Percentiles rank a stretch among this genome's conserved stretches.
Evolutionary conservation across 768 basidiomycete species (phyloP).

Genomic region (Leccinum olivaceopallidum): DNA sequence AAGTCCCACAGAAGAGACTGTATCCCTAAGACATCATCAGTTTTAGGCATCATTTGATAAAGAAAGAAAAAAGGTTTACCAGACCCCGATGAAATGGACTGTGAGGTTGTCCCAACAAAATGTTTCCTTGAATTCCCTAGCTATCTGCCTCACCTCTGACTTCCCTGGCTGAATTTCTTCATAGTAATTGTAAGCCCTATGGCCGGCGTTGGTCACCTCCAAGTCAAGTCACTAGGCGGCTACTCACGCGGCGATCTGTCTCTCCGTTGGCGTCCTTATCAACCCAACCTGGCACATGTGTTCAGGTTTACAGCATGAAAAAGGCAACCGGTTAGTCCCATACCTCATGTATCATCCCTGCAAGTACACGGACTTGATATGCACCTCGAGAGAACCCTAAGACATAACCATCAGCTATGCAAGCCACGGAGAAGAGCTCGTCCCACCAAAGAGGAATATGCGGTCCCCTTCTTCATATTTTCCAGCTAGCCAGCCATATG

Average conservation of each 20-base stretch:
- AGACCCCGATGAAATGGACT: slow-evolving; percentile 43
- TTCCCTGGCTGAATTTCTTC: background rate
- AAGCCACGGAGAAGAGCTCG: background rate
- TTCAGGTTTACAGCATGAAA: background rate
- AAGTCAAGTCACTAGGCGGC: no score
- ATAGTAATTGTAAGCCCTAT: background rate
- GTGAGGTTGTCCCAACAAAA: background rate
- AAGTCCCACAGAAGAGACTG: slow-evolving; percentile 60
- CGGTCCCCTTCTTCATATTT: background rate
- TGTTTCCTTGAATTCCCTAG: background rate
- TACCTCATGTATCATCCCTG: slow-evolving; percentile 3
- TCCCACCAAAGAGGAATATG: background rate
- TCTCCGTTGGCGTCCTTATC: background rate
- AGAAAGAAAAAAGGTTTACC: slow-evolving; percentile 32
- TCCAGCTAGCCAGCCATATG: background rate
- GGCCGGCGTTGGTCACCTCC: background rate
- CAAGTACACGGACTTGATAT: slow-evolving; percentile 3
- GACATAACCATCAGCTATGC: background rate
- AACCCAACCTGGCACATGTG: background rate
- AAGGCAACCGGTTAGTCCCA: background rate
- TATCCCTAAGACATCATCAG: slow-evolving; percentile 44
- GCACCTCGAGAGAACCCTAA: slow-evolving; percentile 2
- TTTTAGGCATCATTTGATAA: background rate
- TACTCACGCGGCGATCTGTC: background rate
- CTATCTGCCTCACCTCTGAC: background rate